Base-by-base conservation (phyloP, 352 stramenopile genomes). In the Globisporangium barbulae region DNA sequence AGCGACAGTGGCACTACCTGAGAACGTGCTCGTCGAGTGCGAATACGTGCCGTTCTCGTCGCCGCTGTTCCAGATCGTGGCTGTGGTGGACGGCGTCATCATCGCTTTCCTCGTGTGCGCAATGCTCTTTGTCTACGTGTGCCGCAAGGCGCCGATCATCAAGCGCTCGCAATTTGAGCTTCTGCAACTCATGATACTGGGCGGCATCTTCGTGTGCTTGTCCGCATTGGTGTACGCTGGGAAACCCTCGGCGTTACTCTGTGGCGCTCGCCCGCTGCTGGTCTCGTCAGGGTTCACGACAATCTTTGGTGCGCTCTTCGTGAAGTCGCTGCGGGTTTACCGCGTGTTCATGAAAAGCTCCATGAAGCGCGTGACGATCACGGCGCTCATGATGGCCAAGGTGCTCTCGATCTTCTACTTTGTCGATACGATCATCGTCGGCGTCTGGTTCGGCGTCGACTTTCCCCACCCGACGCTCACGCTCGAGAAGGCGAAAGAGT, bases 301-400 rank as follows among this genome's bases (percentile, higher is more conserved):
- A 15, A 73, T 80, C 4, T 87, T 85, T 45, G 74, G 73, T 5
- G 44, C 78, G 15, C 59, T 87, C 4, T 39, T 83, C 15, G 71
- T 81, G 6, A 87, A 87, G 45, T 85, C 73, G 0, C 53, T 86
- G 8, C 74, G 80, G 0, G 80, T 89, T 0, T 89, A 89, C 60
- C 73, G 78, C 5, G 69, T 89, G 2, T 88, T 89, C 67, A 64
- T 83, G 61, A 47, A 49, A 13, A 71, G 65, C 3, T 59, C 72
- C 6, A 71, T 87, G 67, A 89, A 62, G 41, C 41, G 56, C 42
- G 25, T 62, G 8, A 53, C 28, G 2, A 30, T 62, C 13, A 42
- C 42, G 56, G 25, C 25, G 41, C n/a, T 35, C 31, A 53, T 53
- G 56, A 53, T 45, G 41, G n/a, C 28, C n/a, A 62, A 52, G 15